These are phyloP conservation scores for Artemisia annua DNA, from an alignment of 129 eudicot species.

Conservation along the genomic window DNA sequence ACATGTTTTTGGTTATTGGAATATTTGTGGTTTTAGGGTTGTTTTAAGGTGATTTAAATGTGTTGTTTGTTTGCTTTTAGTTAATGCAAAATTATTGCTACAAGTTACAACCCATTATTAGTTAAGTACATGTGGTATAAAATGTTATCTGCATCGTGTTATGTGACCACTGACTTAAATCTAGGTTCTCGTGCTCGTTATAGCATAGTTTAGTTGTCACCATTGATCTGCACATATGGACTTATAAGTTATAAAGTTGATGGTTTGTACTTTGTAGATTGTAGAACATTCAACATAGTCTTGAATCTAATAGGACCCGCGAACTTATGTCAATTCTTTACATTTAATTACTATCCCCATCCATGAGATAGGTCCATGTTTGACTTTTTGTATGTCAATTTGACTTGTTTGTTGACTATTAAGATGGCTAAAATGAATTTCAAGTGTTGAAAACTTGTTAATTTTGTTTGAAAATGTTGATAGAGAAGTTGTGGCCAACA, in stretches of 20 bases:
- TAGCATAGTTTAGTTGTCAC: too few relatives aligned
- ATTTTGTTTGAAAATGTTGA: slow-evolving; percentile 7
- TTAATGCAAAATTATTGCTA: slow-evolving; percentile 17
- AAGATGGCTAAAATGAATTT: slow-evolving; percentile 12
- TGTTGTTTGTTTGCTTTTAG: not conserved
- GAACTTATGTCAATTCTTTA: slow-evolving; percentile 18
- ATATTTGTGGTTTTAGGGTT: slow-evolving; percentile 8
- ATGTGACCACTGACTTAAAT: too few relatives aligned
- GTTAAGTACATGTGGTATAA: too few relatives aligned
- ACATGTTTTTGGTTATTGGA: not conserved
- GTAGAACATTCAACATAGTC: too few relatives aligned
- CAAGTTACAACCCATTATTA: too few relatives aligned
- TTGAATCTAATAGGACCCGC: slow-evolving; percentile 28
- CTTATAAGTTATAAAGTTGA: too few relatives aligned
- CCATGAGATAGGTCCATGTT: slow-evolving; percentile 17
- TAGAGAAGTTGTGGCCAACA: not conserved
- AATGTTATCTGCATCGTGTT: too few relatives aligned
- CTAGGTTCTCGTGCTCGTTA: too few relatives aligned
- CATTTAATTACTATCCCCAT: slow-evolving; percentile 18
- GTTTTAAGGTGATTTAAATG: slow-evolving; percentile 7
- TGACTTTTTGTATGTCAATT: slow-evolving; percentile 25
- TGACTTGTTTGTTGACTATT: slow-evolving; percentile 7
- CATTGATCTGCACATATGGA: too few relatives aligned
- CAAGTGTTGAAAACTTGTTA: slow-evolving; percentile 2
- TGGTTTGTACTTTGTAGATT: too few relatives aligned